These are phyloP conservation scores for Ustilago loliicola DNA, from an alignment of 1,284 basidiomycete species.

Conservation along the genomic window DNA sequence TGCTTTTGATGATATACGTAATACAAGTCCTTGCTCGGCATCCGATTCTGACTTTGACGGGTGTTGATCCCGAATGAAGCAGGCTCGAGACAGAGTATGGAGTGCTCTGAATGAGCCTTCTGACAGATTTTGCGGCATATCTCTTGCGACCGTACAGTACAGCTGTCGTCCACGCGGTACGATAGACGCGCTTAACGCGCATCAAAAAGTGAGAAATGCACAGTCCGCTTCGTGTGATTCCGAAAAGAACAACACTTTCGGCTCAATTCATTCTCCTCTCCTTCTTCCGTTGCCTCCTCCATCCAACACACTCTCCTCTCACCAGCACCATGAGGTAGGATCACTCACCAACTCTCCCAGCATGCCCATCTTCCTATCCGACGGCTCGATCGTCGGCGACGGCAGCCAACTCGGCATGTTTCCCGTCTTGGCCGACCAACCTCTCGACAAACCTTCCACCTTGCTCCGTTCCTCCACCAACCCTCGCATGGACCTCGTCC, in stretches of 20 bases:
- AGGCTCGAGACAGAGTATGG: too few relatives aligned
- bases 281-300: neutral
- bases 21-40: neutral
- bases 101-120: too few relatives aligned
- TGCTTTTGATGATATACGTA: neutral
- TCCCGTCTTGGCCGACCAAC: constrained; percentile 39
- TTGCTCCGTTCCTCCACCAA: constrained; percentile 44
- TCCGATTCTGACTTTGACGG: neutral
- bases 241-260: constrained; percentile 17
- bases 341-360: neutral
- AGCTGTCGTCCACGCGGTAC: constrained; percentile 10
- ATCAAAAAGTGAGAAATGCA: constrained; percentile 14
- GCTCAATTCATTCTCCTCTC: constrained; percentile 1
- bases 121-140: too few relatives aligned
- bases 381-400: constrained; percentile 42
- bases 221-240: neutral
- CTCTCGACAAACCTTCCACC: constrained; percentile 32
- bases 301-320: neutral
- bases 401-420: constrained; percentile 47
- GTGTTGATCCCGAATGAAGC: neutral
- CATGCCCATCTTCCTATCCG: constrained; percentile 31
- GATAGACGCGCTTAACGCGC: constrained; percentile 7
- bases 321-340: constrained; percentile 6
- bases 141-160: too few relatives aligned
- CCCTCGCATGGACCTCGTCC: constrained; percentile 56